Conservation (phyloP, 1,284 basidiomycete species). For the Ceratobasidium sp. region DNA sequence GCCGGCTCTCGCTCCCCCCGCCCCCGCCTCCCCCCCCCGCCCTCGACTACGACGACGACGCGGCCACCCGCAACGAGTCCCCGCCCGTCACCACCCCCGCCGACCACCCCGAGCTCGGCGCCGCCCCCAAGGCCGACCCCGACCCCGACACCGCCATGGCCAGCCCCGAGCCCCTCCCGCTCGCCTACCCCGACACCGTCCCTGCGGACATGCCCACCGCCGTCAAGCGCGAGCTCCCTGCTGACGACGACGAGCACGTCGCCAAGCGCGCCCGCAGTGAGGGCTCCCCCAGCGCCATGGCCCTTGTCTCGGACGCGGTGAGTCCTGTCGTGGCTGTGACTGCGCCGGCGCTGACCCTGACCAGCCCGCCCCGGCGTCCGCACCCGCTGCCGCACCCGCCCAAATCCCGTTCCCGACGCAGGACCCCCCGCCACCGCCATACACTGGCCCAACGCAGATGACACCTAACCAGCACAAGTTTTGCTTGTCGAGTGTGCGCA, state of each 20-base stretch:
- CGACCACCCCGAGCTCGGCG: constrained; percentile 57
- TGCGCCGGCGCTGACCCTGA: background rate
- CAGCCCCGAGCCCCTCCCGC: constrained; percentile 55
- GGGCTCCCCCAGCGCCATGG: constrained; percentile 7
- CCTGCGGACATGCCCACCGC: constrained; percentile 56
- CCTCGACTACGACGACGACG: constrained; percentile 49
- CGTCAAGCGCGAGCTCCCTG: constrained; percentile 37
- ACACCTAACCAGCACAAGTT: constrained; percentile 76
- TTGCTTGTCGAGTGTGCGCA: constrained; percentile 78
- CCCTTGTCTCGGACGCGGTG: background rate
- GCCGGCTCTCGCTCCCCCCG: constrained; percentile 28
- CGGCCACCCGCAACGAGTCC: constrained; percentile 52
- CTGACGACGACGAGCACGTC: constrained; percentile 17
- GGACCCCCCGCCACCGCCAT: constrained; percentile 32
- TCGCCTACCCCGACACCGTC: constrained; percentile 42
- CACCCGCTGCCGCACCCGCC: background rate
- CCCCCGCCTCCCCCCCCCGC: constrained; percentile 52
- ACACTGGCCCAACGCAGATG: constrained; percentile 29
- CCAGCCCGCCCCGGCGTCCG: constrained; percentile 2
- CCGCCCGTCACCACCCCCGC: constrained; percentile 48
- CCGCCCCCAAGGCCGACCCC: constrained; percentile 56
- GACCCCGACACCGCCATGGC: constrained; percentile 44
- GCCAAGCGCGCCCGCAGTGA: constrained; percentile 33
- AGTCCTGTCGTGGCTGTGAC: background rate
- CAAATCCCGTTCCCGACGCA: constrained; percentile 5